A percentile compares a stretch with the other conserved stretches of the same genome.
Evolutionary conservation across 179 eudicot genomes (phyloP).

Genomic region (Amaranthus tricolor): DNA sequence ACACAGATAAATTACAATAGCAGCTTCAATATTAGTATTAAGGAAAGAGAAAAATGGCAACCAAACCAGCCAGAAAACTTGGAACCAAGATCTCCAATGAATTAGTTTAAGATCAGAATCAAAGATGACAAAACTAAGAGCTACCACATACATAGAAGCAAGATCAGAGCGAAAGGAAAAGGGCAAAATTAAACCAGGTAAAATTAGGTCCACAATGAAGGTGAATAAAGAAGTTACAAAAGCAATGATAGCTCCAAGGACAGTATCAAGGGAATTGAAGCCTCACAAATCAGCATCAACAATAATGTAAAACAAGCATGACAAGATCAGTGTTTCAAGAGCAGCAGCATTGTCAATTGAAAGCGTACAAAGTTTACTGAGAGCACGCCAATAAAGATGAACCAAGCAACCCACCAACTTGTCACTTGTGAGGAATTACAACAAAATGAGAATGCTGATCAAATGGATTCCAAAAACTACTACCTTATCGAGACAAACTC

Average conservation of each 20-base stretch:
- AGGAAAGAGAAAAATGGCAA: conserved; percentile 22
- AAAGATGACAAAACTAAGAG: conserved; percentile 16
- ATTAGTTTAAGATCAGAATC: conserved; percentile 20
- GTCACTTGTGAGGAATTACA: conserved; percentile 17
- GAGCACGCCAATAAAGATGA: conserved; percentile 19
- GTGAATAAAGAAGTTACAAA: conserved; percentile 39
- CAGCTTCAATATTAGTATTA: conserved; percentile 23
- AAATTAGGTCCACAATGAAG: conserved; percentile 29
- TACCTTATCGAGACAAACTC: conserved; percentile 25
- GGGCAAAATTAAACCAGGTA: conserved; percentile 16
- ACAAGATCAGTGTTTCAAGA: conserved; percentile 18
- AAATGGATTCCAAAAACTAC: conserved; percentile 14
- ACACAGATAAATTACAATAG: conserved; percentile 14
- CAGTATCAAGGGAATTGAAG: conserved; percentile 26
- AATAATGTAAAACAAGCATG: conserved; percentile 32
- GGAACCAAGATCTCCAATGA: conserved; percentile 9
- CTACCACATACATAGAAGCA: conserved; percentile 21
- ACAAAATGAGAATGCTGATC: conserved; percentile 23
- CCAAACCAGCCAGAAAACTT: conserved; percentile 4
- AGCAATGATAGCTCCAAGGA: conserved; percentile 24
- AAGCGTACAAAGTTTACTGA: conserved; percentile 14
- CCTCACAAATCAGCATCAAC: conserved; percentile 28
- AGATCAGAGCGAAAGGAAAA: conserved; percentile 30
- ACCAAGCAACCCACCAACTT: conserved; percentile 14
- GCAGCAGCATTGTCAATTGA: conserved; percentile 23